Base-by-base conservation (phyloP, 805 yeast genomes). In the Komagataella pastoris region DNA sequence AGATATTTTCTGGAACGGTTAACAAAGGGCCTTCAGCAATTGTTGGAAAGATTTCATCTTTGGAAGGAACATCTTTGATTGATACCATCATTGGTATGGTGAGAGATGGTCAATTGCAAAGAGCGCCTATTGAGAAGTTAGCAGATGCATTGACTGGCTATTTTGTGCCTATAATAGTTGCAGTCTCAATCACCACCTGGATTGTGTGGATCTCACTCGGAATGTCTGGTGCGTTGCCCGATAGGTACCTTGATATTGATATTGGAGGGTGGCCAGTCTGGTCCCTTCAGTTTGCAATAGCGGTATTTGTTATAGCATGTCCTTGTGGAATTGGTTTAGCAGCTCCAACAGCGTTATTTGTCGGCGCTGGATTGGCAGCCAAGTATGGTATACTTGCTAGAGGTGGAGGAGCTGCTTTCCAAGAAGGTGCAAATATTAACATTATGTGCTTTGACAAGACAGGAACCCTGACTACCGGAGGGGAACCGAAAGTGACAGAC, bases 321-420 rank as follows among this genome's bases (percentile, higher is more conserved):
- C 95, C 95, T 1, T 85, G 93, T 69, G 95, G 91, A 1, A 77
- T 85, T 57, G 93, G 91, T 1, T 68, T 85, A 19, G 93, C 93
- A 21, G 93, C 91, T 1, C 93, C 93, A 1, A 85, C 91, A 1
- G 91, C 93, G 0, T 62, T 85, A 46, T 84, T 82, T 68, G 88
- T 85, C 10, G 93, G 93, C 2, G 72, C 88, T 17, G 88, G 91
- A 0, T 62, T 85, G 50, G 88, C 90, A 44, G 93, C 93, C 12
- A 82, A 80, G 59, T 67, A 79, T 61, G 93, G 91, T 18, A 80
- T 85, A 50, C 69, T 85, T 44, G 88, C 85, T 1, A 76, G 83
- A 56, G 91, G 91, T 17, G 93, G 93, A 5, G 93, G 93, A 40
- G 81, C 79, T 49, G 88, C 91, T 2, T 84, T 85, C 61, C 89